Percentiles rank a stretch among this genome's conserved stretches.
Evolutionary conservation across 2,329 filamentous ascomycete genomes (phyloP).

Genomic region (Clonostachys rhizophaga): DNA sequence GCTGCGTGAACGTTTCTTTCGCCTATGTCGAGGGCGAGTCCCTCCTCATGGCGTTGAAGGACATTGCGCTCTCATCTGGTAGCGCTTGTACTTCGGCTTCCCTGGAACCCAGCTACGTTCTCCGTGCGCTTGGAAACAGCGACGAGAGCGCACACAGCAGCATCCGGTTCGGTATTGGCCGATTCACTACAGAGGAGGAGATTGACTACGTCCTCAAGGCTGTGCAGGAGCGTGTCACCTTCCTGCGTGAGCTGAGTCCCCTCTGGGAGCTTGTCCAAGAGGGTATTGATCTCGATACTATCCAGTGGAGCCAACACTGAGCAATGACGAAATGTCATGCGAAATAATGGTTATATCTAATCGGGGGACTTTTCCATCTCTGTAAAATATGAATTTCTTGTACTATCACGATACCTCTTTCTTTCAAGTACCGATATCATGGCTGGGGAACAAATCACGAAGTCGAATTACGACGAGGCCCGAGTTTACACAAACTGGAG

Average conservation of each 20-base stretch:
- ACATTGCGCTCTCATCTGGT: conserved; percentile 93
- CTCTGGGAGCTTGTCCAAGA: conserved; percentile 98
- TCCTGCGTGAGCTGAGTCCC: conserved; percentile 90
- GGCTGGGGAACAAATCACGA: not conserved
- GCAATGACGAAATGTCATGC: not conserved
- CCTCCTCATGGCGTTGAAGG: conserved; percentile 95
- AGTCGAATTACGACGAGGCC: not conserved
- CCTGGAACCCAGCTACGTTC: conserved; percentile 91
- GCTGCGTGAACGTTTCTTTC: conserved; percentile 97
- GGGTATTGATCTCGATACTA: conserved; percentile 89
- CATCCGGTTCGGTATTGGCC: conserved; percentile 94
- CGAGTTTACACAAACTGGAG: not conserved
- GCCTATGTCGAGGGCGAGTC: conserved; percentile 98
- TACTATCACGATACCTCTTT: conserved; percentile 13
- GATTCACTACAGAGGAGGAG: conserved; percentile 91
- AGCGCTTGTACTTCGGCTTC: conserved; percentile 97
- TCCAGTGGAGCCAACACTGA: conserved; percentile 97
- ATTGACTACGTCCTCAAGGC: conserved; percentile 98
- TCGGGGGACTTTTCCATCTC: not conserved
- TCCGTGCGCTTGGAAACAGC: conserved; percentile 89
- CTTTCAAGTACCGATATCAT: not conserved
- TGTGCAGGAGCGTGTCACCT: conserved; percentile 83
- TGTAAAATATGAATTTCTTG: conserved; percentile 22
- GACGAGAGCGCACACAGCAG: conserved; percentile 97
- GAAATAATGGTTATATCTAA: not conserved